Conservation (phyloP, 352 stramenopile genomes). For the Pythium dissotocum region DNA sequence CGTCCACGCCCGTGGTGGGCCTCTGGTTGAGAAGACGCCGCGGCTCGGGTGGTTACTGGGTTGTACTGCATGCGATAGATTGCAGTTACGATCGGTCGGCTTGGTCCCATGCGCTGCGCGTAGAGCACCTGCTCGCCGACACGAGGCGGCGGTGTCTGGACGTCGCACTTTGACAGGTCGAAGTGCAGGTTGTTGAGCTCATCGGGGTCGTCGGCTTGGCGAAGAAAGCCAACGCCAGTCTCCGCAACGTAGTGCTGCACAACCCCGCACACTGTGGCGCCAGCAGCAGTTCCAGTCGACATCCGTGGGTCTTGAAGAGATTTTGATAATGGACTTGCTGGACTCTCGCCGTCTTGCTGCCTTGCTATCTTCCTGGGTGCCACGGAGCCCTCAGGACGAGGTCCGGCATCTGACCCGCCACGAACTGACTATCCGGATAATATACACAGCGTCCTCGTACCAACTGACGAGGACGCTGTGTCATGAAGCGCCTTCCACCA, state of each 20-base stretch:
- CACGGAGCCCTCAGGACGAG: not conserved
- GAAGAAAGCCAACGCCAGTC: constrained; percentile 1
- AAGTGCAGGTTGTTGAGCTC: constrained; percentile 1
- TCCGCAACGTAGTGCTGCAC: not conserved
- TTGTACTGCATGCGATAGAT: not conserved
- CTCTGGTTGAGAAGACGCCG: too few relatives aligned
- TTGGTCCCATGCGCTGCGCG: not conserved
- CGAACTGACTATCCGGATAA: not conserved
- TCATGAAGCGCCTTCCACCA: too few relatives aligned
- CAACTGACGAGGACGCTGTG: too few relatives aligned
- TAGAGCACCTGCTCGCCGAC: constrained; percentile 6
- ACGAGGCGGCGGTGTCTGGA: constrained; percentile 7
- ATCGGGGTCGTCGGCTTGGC: not conserved
- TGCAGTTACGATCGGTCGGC: not conserved
- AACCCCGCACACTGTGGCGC: not conserved
- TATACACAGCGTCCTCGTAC: not conserved
- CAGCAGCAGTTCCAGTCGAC: too few relatives aligned
- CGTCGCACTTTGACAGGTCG: constrained; percentile 1
- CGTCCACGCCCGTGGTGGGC: not conserved
- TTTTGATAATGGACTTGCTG: too few relatives aligned
- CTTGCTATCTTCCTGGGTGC: not conserved
- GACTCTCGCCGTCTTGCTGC: not conserved
- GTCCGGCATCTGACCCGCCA: not conserved
- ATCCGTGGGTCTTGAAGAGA: not conserved
- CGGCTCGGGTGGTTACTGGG: not conserved